These are phyloP conservation scores for Fusarium zealandicum DNA, from an alignment of 2,329 filamentous ascomycete genomes.

Conservation along the genomic window DNA sequence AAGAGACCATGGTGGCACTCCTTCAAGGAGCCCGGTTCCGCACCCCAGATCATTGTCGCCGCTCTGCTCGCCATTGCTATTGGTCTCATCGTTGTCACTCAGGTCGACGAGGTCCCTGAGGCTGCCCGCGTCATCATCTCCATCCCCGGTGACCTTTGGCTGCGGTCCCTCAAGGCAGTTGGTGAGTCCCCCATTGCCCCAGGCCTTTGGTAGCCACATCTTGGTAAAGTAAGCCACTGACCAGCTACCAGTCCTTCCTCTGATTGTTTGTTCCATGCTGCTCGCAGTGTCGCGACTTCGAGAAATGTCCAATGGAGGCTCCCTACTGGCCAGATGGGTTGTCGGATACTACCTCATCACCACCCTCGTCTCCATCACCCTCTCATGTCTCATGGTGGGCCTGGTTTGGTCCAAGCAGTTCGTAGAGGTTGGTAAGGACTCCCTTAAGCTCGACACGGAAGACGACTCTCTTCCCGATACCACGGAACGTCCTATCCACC, in stretches of 20 bases:
- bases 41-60: conserved; percentile 58
- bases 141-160: conserved; percentile 59
- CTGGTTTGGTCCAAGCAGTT: conserved; percentile 58
- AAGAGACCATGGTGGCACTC: conserved; percentile 49
- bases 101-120: conserved; percentile 52
- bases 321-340: conserved; percentile 56
- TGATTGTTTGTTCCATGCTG: conserved; percentile 61
- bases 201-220: not conserved
- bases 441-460: conserved; percentile 35
- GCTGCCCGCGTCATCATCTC: conserved; percentile 52
- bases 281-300: conserved; percentile 58
- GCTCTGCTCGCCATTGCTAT: conserved; percentile 58
- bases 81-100: conserved; percentile 54
- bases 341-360: conserved; percentile 59
- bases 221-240: not conserved
- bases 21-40: conserved; percentile 53
- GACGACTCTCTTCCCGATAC: conserved; percentile 30
- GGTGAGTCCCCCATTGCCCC: conserved; percentile 44
- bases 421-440: conserved; percentile 44
- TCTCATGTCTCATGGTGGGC: conserved; percentile 55
- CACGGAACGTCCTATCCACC: conserved; percentile 49
- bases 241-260: conserved; percentile 52
- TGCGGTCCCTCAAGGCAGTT: conserved; percentile 57
- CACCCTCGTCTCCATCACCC: conserved; percentile 57
- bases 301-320: conserved; percentile 53